A percentile compares a stretch with the other conserved stretches of the same genome.
Evolutionary conservation across 148 eudicot genomes (phyloP).

Genomic region (Pouteria glomerata): DNA sequence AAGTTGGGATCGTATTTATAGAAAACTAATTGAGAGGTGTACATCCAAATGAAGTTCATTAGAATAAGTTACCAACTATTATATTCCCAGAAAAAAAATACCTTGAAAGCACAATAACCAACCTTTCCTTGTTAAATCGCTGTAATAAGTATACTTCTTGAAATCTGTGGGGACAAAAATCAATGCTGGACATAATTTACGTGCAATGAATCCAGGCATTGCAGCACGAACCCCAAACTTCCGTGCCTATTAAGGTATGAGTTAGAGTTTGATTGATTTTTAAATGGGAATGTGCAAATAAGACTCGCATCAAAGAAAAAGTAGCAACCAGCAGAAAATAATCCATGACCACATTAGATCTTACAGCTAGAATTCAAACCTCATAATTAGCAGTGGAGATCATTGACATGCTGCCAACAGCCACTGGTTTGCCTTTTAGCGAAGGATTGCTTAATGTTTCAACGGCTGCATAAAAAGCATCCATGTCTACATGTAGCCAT

Average conservation of each 20-base stretch:
- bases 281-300: not conserved
- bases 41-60: conserved; percentile 5
- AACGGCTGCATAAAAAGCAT: conserved; percentile 99
- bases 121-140: conserved; percentile 92
- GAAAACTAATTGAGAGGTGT: conserved; percentile 44
- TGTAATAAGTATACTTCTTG: conserved; percentile 78
- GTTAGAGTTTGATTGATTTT: not conserved
- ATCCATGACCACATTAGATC: not conserved
- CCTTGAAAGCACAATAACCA: conserved; percentile 9
- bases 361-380: conserved; percentile 43
- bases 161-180: conserved; percentile 86
- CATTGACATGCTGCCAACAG: conserved; percentile 98
- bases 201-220: conserved; percentile 99
- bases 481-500: conserved; percentile 99
- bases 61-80: not conserved
- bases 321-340: not conserved
- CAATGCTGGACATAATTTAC: conserved; percentile 81
- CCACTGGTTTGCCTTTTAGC: conserved; percentile 82
- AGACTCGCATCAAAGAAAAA: not conserved
- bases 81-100: not conserved
- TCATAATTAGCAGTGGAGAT: conserved; percentile 96
- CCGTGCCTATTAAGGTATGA: conserved; percentile 54
- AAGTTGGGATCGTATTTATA: conserved; percentile 78
- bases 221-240: conserved; percentile 99
- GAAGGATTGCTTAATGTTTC: conserved; percentile 82